Evolutionary conservation across 805 yeast genomes (phyloP), one percentile per base, ranked within the genome.

Genomic region (Kodamaea sagamina): DNA sequence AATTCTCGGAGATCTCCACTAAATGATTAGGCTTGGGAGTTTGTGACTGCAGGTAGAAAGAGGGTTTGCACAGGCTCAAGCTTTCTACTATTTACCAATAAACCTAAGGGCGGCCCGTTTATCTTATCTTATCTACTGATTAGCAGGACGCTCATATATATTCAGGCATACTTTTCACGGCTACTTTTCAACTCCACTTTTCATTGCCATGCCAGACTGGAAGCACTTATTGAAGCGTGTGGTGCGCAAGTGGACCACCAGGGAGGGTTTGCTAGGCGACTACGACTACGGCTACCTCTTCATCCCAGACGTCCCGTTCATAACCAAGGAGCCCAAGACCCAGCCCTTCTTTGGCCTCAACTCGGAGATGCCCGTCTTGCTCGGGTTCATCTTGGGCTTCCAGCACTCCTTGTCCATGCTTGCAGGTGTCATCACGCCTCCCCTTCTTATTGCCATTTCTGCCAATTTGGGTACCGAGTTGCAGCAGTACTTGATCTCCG

Each of bases 321-420:
- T 59, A 51, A 68, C 59, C 52, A 67, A 50, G 53, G 63, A 58
- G 49, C 63, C 68, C 18, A 77, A 76, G 42, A 67, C 79, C 2
- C 89, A 84, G 55, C 95, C 96, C 0, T 89, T 89, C 65, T 90
- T 89, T 54, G 89, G 93, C 4, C 65, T 89, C 39, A 72, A 89
- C 59, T 79, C 82, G 34, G 87, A 82, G 1, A 82, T 90, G 79
- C 97, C 97, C 0, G 52, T 89, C n/a, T 52, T 85, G 6, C 69
- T 89, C 44, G 95, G 95, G 1, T 61, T 85, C 44, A 44, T 89
- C 8, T 74, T 90, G 25, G 97, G 97, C 12, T 74, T 89, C 49
- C 97, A 89, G 68, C 97, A 89, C 59, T 69, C 95, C 1, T 63
- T 89, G 50, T 81, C 97, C 18, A 89, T 90, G 96, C 68, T 89